Base-by-base conservation (phyloP, 2,329 filamentous ascomycete species). In the Trichoderma arundinaceum region DNA sequence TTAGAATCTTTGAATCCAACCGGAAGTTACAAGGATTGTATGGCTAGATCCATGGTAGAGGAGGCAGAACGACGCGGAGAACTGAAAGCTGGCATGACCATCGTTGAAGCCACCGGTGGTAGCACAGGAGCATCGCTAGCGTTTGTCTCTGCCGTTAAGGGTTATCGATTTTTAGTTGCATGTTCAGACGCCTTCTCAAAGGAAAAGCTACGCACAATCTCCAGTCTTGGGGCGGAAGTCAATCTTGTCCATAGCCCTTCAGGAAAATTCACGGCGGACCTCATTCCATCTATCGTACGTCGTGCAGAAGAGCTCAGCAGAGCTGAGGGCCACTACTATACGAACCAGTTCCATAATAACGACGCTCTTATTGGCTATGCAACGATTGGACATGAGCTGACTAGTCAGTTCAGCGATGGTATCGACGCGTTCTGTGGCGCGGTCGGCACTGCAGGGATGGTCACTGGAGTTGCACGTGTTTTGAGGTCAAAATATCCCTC, bases 131-230 rank as follows among this genome's bases (percentile, higher is more conserved):
- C 54, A 1, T 58, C 54, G 7, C 13, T 58, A 3, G 54, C 54
- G 17, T 44, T 58, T 15, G 17, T 58, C 7, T 58, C 22, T 19
- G 54, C 54, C 4, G 41, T 44, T 1, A 58, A 61, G 3, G 58
- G 58, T 12, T 61, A 61, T 19, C 19, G 22, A 7, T 61, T 61
- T 32, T 17, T 52, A 1, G 58, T 48, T 43, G 58, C 35, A n/a
- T 51, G 33, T 9, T 60, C 64, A 8, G 44, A 60, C 13, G 54
- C 56, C 15, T 61, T 66, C 22, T 64, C 67, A 7, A 32, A 43
- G 1, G 68, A 69, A 38, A 69, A 69, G 49, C n/a, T 66, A 19
- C 52, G 66, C 17, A 66, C 68, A 6, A 69, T 69, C 56, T 57
- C 67, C 7, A 57, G 67, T 1, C 58, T 67, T 3, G 68, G 68